Percentiles rank a stretch among this genome's conserved stretches.
These are phyloP conservation scores for Nigrospora oryzae DNA, from an alignment of 2,329 filamentous ascomycete genomes.

Conservation along the genomic window DNA sequence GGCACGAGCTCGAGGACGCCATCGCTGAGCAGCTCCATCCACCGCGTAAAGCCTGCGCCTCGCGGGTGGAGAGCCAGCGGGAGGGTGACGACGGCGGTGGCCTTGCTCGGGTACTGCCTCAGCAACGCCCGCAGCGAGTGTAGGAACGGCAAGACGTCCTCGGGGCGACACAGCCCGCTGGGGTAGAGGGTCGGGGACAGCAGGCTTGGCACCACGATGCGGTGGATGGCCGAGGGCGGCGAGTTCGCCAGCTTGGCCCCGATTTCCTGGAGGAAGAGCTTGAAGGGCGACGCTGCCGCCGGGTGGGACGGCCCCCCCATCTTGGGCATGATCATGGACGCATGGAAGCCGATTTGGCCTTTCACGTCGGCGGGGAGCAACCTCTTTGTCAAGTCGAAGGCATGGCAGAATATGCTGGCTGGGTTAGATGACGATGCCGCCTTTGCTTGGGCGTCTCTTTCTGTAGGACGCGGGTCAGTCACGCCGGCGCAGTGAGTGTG, in stretches of 20 bases:
- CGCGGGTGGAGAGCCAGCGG: constrained; percentile 76
- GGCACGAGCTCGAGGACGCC: constrained; percentile 79
- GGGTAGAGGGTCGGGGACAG: constrained; percentile 82
- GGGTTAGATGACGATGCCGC: constrained; percentile 8
- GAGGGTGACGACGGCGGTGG: constrained; percentile 68
- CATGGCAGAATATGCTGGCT: constrained; percentile 53
- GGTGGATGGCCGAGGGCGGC: constrained; percentile 58
- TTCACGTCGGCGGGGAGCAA: constrained; percentile 41
- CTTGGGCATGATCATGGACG: constrained; percentile 18
- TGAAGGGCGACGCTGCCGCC: constrained; percentile 44
- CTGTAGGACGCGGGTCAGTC: constrained; percentile 4
- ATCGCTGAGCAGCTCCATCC: constrained; percentile 79
- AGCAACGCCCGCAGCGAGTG: constrained; percentile 71
- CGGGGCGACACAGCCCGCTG: constrained; percentile 58
- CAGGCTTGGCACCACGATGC: constrained; percentile 75
- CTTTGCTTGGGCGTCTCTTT: constrained; percentile 10
- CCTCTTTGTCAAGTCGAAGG: constrained; percentile 63
- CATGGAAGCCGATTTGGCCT: constrained; percentile 45
- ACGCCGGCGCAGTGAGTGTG: no score
- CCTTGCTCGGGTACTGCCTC: constrained; percentile 52
- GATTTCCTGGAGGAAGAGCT: constrained; percentile 53
- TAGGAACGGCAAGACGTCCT: constrained; percentile 70
- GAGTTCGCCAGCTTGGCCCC: constrained; percentile 46
- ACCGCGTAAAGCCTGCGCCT: constrained; percentile 65
- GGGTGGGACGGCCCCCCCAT: constrained; percentile 9